These are phyloP conservation scores for Aspergillus wentii DNA, from an alignment of 495 filamentous ascomycete genomes.

Conservation along the genomic window DNA sequence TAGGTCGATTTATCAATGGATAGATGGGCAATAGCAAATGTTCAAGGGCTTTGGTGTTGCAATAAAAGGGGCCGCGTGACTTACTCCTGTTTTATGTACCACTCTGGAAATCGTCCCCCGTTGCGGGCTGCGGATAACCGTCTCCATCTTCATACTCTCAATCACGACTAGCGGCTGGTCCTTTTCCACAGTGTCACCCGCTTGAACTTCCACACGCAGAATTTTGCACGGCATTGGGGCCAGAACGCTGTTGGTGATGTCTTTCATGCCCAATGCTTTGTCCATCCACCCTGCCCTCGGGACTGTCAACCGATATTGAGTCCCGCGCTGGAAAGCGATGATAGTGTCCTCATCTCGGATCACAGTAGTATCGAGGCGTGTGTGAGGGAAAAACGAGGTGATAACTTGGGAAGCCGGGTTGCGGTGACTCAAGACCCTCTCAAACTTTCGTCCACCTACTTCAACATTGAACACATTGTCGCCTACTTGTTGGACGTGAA, in stretches of 20 bases:
- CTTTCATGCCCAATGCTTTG: conserved; percentile 79
- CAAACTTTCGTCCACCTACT: conserved; percentile 49
- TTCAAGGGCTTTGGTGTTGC: too few relatives aligned
- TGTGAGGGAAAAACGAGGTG: conserved; percentile 65
- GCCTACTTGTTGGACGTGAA: conserved; percentile 61
- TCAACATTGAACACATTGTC: conserved; percentile 59
- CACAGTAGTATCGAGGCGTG: conserved; percentile 75
- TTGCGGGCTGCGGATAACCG: conserved; percentile 85
- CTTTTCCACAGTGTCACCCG: conserved; percentile 76
- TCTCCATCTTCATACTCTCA: conserved; percentile 99
- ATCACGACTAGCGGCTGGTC: conserved; percentile 90
- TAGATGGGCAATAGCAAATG: conserved; percentile 7
- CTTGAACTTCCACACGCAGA: conserved; percentile 73
- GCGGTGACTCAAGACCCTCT: conserved; percentile 39
- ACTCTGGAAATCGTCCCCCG: conserved; percentile 75
- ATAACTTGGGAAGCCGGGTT: conserved; percentile 31
- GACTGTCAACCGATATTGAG: conserved; percentile 65
- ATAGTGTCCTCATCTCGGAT: conserved; percentile 66
- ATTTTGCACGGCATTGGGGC: conserved; percentile 97
- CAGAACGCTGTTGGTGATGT: conserved; percentile 74
- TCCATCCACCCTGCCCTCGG: conserved; percentile 74
- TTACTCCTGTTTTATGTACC: conserved; percentile 82
- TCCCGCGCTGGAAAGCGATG: conserved; percentile 77
- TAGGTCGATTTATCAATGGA: conserved; percentile 2
- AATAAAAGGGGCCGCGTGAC: conserved; percentile 33